Evolutionary conservation across 2,329 filamentous ascomycete species (phyloP).

Genomic region (Calonectria crousiana): DNA sequence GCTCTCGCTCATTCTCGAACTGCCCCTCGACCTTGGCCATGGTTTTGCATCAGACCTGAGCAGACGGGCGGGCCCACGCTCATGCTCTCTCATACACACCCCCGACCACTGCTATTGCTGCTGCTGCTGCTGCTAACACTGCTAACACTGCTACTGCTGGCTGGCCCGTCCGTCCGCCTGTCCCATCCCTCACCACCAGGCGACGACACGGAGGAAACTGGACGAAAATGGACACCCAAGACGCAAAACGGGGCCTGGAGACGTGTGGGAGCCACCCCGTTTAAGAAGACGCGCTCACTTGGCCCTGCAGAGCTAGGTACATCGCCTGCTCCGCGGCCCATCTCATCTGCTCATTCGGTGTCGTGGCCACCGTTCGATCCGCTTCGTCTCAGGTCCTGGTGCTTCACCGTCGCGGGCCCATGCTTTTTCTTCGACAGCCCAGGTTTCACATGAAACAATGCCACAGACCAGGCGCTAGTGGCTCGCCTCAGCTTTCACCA

Average conservation of each 20-base stretch:
- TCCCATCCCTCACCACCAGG: neutral
- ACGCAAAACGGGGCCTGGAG: neutral
- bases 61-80: conserved; percentile 15
- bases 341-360: neutral
- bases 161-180: neutral
- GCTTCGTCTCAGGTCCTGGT: conserved; percentile 40
- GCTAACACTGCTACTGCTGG: neutral
- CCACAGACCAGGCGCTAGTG: conserved; percentile 34
- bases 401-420: conserved; percentile 35
- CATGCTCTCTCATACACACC: conserved; percentile 8
- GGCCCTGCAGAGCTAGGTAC: neutral
- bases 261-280: neutral
- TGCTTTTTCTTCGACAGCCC: conserved; percentile 55
- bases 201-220: conserved; percentile 4
- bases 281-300: conserved; percentile 11
- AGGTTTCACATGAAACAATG: conserved; percentile 61
- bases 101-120: neutral
- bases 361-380: conserved; percentile 17
- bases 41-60: conserved; percentile 20
- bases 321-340: neutral
- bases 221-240: neutral
- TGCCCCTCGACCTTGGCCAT: neutral
- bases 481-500: conserved; percentile 28
- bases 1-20: conserved; percentile 6
- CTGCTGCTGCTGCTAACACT: neutral